These are phyloP conservation scores for Fusarium tuaranense DNA, from an alignment of 2,329 filamentous ascomycete species.

Conservation along the genomic window DNA sequence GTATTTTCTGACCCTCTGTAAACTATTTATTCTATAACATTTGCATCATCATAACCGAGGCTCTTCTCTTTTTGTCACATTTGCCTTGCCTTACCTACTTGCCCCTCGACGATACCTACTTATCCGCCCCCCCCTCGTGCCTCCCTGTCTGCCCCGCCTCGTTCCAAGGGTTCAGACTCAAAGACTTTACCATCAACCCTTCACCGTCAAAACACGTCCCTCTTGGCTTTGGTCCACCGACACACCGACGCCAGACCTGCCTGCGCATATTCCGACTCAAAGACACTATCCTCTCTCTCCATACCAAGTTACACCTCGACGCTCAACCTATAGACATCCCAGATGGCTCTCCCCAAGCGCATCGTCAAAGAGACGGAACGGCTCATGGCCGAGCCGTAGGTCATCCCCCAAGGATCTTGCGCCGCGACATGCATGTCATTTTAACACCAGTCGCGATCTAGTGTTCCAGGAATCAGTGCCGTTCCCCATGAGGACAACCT, in stretches of 20 bases:
- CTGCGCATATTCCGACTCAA: background rate
- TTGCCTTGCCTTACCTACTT: background rate
- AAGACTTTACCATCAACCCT: constrained; percentile 13
- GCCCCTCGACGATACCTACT: constrained; percentile 13
- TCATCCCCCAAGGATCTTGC: constrained; percentile 20
- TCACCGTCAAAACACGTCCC: constrained; percentile 14
- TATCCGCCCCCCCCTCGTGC: constrained; percentile 4
- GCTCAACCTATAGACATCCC: background rate
- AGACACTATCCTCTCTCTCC: background rate
- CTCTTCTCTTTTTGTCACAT: background rate
- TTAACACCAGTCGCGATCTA: constrained; percentile 53
- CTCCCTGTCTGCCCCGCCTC: constrained; percentile 32
- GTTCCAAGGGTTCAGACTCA: constrained; percentile 27
- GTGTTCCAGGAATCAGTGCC: constrained; percentile 95
- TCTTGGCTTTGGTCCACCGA: background rate
- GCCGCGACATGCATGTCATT: constrained; percentile 18
- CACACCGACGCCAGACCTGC: background rate
- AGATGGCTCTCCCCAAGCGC: constrained; percentile 88
- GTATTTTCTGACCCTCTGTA: background rate
- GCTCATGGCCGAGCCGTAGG: constrained; percentile 95
- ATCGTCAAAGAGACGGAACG: constrained; percentile 99
- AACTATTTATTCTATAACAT: background rate
- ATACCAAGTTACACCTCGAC: background rate
- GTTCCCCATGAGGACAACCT: constrained; percentile 97
- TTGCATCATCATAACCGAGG: background rate